Evolutionary conservation across 2,329 filamentous ascomycete species (phyloP).

Genomic region (Lojkania enalia): DNA sequence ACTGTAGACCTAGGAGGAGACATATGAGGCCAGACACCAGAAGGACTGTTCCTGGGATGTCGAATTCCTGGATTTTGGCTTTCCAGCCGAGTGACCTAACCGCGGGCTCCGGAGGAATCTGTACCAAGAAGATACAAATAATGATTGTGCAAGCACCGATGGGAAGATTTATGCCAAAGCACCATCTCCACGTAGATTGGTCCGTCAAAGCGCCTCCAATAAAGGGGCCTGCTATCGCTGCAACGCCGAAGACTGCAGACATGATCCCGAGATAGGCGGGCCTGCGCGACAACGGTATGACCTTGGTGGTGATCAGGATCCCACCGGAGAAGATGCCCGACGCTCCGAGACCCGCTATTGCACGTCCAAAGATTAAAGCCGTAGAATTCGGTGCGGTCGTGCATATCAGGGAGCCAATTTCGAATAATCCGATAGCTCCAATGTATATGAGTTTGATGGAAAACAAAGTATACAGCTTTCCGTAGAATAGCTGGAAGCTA

Average conservation of each 20-base stretch:
- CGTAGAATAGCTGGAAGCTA: slow-evolving; percentile 14
- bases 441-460: slow-evolving; percentile 21
- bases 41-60: slow-evolving; percentile 41
- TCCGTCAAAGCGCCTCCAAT: slow-evolving; percentile 48
- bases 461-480: slow-evolving; percentile 18
- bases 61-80: slow-evolving; percentile 44
- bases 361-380: slow-evolving; percentile 46
- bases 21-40: slow-evolving; percentile 37
- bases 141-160: slow-evolving; percentile 15
- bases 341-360: slow-evolving; percentile 43
- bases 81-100: too few relatives aligned
- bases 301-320: slow-evolving; percentile 10
- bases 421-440: slow-evolving; percentile 48
- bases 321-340: slow-evolving; percentile 40
- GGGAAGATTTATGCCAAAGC: slow-evolving; percentile 32
- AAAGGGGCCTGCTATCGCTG: slow-evolving; percentile 24
- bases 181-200: slow-evolving; percentile 47
- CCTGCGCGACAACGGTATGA: slow-evolving; percentile 12
- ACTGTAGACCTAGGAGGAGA: slow-evolving; percentile 28
- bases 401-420: slow-evolving; percentile 59
- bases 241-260: slow-evolving; percentile 1
- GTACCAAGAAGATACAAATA: slow-evolving; percentile 43
- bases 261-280: slow-evolving; percentile 6
- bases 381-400: slow-evolving; percentile 43
- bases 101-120: neutral